Evolutionary conservation across 257 asterid species (phyloP), one percentile per base, ranked within the genome.

Genomic region (Pogostemon cablin): DNA sequence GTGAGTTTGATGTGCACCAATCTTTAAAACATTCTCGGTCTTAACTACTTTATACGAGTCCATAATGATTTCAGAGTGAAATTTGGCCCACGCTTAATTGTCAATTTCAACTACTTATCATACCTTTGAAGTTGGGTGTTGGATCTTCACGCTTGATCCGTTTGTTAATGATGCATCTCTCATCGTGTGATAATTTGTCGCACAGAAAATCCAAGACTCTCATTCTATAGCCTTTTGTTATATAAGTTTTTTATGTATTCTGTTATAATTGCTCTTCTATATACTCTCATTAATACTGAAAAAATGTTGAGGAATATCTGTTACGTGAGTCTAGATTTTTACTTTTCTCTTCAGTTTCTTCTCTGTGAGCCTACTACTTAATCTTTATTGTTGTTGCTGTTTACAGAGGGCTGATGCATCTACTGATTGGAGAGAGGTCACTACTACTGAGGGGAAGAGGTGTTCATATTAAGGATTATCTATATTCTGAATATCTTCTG

Each of bases 341-440:
- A 41, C 17, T 49, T 49, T 4, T 60, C 11, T 61, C 48, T 49
- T 65, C 60, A 49, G 55, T 42, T 39, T 69, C 68, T 69, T 74
- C 53, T 66, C 44, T 56, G 38, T 47, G 17, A 62, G 12, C 62
- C 49, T 39, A 62, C 75, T 58, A 76, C 73, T 79, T 75, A 66
- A 52, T 49, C n/a, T 68, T 77, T 39, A 72, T 56, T 84, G 68
- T 54, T 73, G 65, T 77, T 39, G 72, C 52, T 84, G 68, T 54
- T 73, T 76, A 65, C 92, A 95, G 99, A 91, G 91, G 83, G 98
- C 97, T 7, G 99, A 93, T 86, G 90, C 96, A 58, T 62, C 96
- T 40, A 93, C 99, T 44, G 96, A 87, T 86, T 93, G 99, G 99
- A 86, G 85, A 79, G 99, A 95, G 81, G 47, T 75, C 79, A 85